Evolutionary conservation across 2,329 filamentous ascomycete species (phyloP), one percentile per base, ranked within the genome.

Genomic region (Parastagonospora avenae): DNA sequence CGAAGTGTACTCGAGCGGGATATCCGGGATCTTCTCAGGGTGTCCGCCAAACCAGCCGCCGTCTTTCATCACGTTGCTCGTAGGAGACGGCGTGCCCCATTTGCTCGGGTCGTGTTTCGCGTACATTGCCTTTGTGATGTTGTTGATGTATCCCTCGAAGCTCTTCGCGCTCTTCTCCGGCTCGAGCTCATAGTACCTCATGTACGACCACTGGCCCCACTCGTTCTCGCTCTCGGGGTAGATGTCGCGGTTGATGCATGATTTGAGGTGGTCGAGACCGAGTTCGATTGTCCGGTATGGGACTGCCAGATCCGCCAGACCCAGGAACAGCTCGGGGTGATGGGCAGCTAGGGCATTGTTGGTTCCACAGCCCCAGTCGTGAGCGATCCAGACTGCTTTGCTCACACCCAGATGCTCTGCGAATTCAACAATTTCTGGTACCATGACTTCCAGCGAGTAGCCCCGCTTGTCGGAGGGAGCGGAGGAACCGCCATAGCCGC

Each of bases 341-440:
- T 67, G 63, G 1, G 66, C 59, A 5, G 66, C 67, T 15, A 73
- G 59, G 5, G 60, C 55, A 57, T 60, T 73, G 16, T 67, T 59
- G 2, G 72, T 56, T 9, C 66, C 70, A 14, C 63, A 67, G 28
- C 72, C 72, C 78, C 77, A 79, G 55, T 80, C 77, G 50, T 80
- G 78, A 10, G 71, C 77, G 30, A 80, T 64, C 78, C 80, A 82
- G n/a, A 82, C 60, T 1, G 78, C 78, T 7, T 71, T 69, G 0
- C 64, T 50, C 15, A 77, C 60, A 14, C 70, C 54, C 46, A 76
- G 46, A 56, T 76, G 36, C 62, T 71, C 67, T 51, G 79, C 58
- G 60, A 80, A 59, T 65, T 77, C 65, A 16, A 71, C 52, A 59
- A 76, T 59, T 59, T 66, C 45, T 48, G 46, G 50, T 59, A 59